phyloP scores from a whole-genome alignment of 2,329 filamentous ascomycete genomes.

The Sarocladiaceae sp. region DNA sequence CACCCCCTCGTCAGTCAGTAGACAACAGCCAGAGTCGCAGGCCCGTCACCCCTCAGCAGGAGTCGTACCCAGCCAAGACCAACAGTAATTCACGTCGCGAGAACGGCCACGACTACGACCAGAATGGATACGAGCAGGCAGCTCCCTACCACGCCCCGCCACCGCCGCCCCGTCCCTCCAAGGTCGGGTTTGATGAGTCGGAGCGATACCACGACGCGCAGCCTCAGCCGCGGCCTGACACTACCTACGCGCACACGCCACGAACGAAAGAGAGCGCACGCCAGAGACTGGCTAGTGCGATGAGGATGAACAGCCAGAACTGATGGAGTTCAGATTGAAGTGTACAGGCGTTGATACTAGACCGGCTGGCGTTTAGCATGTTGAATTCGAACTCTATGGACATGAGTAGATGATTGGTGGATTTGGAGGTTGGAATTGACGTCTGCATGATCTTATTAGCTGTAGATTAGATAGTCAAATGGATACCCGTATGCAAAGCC shows the following conservation, averaged over 20 bases:
- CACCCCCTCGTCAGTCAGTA: slow-evolving; percentile 1
- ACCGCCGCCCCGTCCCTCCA: slow-evolving; percentile 30
- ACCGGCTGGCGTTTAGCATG: background rate
- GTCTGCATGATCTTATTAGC: background rate
- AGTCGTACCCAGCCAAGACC: slow-evolving; percentile 1
- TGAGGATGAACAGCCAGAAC: slow-evolving; percentile 20
- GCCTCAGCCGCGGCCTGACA: slow-evolving; percentile 15
- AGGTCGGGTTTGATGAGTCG: slow-evolving; percentile 28
- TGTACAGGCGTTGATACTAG: background rate
- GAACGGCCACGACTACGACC: slow-evolving; percentile 15
- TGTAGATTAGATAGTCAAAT: background rate
- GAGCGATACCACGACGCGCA: slow-evolving; percentile 25
- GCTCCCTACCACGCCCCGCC: slow-evolving; percentile 24
- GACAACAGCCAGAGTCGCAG: slow-evolving; percentile 10
- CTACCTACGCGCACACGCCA: slow-evolving; percentile 5
- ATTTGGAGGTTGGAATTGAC: background rate
- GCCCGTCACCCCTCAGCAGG: slow-evolving; percentile 10
- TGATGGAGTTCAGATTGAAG: background rate
- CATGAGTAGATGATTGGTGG: background rate
- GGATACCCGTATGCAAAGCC: background rate
- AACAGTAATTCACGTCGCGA: background rate
- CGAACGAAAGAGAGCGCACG: slow-evolving; percentile 23
- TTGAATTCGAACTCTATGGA: background rate
- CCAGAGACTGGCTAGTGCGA: slow-evolving; percentile 26
- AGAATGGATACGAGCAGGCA: slow-evolving; percentile 13